Conservation (phyloP, 768 basidiomycete species). For the Hericium coralloides region DNA sequence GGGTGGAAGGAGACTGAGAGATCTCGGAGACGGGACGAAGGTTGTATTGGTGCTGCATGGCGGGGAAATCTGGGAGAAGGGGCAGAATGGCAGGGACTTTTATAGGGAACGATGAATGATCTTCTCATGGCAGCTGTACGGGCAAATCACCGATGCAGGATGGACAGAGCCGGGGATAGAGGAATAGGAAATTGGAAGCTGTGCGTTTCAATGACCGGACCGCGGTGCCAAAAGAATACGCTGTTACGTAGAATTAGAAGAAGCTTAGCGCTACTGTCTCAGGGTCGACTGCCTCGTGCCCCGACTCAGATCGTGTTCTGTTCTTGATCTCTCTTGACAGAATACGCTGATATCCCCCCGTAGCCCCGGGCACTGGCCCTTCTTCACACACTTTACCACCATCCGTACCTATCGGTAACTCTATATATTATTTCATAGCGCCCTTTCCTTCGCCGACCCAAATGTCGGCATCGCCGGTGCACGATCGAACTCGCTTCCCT, state of each 20-base stretch:
- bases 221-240: background rate
- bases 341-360: constrained; percentile 8
- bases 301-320: background rate
- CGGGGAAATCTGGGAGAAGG: background rate
- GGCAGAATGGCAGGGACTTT: background rate
- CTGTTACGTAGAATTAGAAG: too few relatives aligned
- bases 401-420: constrained; percentile 7
- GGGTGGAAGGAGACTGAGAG: constrained; percentile 10
- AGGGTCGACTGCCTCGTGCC: background rate
- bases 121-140: too few relatives aligned
- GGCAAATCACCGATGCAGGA: too few relatives aligned
- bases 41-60: constrained; percentile 10
- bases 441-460: too few relatives aligned
- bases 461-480: too few relatives aligned
- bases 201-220: background rate
- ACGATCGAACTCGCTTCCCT: too few relatives aligned
- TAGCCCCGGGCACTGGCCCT: background rate
- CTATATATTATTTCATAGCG: background rate
- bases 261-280: too few relatives aligned
- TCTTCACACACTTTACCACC: constrained; percentile 9
- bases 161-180: too few relatives aligned
- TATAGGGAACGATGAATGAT: background rate
- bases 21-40: constrained; percentile 13
- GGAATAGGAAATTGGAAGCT: too few relatives aligned
- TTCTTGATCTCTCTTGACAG: constrained; percentile 14